Conservation (phyloP, 768 basidiomycete species). For the Suillus paluster region DNA sequence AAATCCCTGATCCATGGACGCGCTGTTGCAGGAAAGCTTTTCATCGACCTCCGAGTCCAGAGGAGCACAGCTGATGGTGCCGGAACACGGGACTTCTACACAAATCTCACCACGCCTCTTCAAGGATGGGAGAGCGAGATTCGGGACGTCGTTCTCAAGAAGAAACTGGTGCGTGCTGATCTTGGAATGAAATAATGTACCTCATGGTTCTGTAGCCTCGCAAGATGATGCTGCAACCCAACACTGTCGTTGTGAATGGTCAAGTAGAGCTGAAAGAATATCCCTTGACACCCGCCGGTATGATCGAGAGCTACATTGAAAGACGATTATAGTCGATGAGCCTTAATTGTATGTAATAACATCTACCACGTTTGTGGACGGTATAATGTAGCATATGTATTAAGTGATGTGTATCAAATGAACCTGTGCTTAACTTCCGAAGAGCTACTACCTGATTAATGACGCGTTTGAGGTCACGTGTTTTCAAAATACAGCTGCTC, state of each 20-base stretch:
- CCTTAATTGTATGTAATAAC: neutral
- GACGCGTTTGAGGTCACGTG: slow-evolving; percentile 25
- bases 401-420: neutral
- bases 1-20: slow-evolving; percentile 68
- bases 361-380: neutral
- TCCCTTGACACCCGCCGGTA: slow-evolving; percentile 69
- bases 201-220: slow-evolving; percentile 56
- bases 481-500: neutral
- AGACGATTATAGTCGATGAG: slow-evolving; percentile 53
- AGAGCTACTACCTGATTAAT: neutral
- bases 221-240: slow-evolving; percentile 86
- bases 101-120: slow-evolving; percentile 74
- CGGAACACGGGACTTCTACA: slow-evolving; percentile 81
- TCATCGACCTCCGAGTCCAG: slow-evolving; percentile 81
- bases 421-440: neutral
- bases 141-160: slow-evolving; percentile 74
- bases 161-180: slow-evolving; percentile 65
- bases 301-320: slow-evolving; percentile 85
- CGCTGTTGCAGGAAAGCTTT: slow-evolving; percentile 69
- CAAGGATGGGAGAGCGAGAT: slow-evolving; percentile 76
- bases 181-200: neutral
- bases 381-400: neutral
- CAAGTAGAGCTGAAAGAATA: slow-evolving; percentile 83
- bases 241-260: slow-evolving; percentile 67
- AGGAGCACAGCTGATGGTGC: slow-evolving; percentile 86